Conservation (phyloP, 129 eudicot species). For the Centella asiatica region DNA sequence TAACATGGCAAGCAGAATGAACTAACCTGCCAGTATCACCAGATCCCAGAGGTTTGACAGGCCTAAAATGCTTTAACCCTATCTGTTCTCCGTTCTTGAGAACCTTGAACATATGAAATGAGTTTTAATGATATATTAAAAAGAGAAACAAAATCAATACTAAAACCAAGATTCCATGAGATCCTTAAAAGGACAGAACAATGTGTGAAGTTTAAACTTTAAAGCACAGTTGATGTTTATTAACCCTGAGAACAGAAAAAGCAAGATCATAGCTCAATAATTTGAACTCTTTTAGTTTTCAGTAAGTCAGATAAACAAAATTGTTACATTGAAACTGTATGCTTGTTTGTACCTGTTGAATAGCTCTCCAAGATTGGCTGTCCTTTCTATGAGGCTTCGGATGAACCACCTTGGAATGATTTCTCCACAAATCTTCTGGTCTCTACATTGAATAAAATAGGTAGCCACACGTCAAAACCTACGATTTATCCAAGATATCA, state of each 20-base stretch:
- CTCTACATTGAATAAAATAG: slow-evolving; percentile 33
- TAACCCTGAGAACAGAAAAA: no score
- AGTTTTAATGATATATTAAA: background rate
- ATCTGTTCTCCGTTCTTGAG: slow-evolving; percentile 64
- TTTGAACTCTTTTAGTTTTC: background rate
- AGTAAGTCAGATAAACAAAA: background rate
- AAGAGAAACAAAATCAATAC: background rate
- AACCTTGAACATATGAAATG: slow-evolving; percentile 43
- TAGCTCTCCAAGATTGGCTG: slow-evolving; percentile 73
- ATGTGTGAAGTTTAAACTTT: no score
- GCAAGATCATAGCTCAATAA: no score
- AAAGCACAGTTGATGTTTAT: no score
- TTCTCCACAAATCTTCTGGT: slow-evolving; percentile 94
- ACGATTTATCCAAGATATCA: background rate
- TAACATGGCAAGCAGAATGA: background rate
- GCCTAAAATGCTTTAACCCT: slow-evolving; percentile 86
- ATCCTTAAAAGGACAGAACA: background rate
- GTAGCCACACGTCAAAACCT: background rate
- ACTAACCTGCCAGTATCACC: slow-evolving; percentile 89
- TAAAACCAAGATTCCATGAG: background rate
- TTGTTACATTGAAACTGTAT: no score
- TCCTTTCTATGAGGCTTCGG: slow-evolving; percentile 94
- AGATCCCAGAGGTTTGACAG: slow-evolving; percentile 82
- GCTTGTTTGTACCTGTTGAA: slow-evolving; percentile 78
- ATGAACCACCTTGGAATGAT: slow-evolving; percentile 73